Base-by-base conservation (phyloP, 345 rosid species). In the Hibiscus syriacus region DNA sequence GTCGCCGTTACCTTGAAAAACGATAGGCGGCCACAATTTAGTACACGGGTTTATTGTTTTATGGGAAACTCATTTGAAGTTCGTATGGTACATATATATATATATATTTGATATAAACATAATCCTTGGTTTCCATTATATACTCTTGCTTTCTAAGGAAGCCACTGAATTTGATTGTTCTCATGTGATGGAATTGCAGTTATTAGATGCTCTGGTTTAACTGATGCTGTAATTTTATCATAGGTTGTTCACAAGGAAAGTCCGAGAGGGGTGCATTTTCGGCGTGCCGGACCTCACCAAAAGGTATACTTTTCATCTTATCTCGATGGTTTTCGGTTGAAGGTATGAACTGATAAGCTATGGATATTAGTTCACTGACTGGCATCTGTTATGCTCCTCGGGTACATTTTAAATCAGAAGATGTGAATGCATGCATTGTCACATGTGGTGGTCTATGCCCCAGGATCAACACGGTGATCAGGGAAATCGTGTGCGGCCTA, bases 361-460 rank as follows among this genome's bases (percentile, higher is more conserved):
- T 64, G 48, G 66, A 43, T 43, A 34, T 38, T 36, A 38, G 1
- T 0, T 13, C 52, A 69, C 19, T 72, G 48, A 74, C 26, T 30
- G 20, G 58, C 27, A 2, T 50, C 32, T 73, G 61, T 32, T 58
- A 20, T 69, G 53, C 59, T 70, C 19, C 63, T 57, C 76, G 88
- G 98, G 84, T 90, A 56, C 85, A 81, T 66, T 90, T 90, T 60
- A 76, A 86, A 49, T 62, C 96, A 0, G 88, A 83, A 57, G 96
- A 93, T 75, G 98, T 88, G 57, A 83, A 83, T 41, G 96, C 98
- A 14, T 90, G 94, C 73, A 90, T 89, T 39, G 97, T 90, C 68
- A 90, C 98, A 9, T 93, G 97, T 53, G 98, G 98, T 26, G 98
- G 97, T 70, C 84, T 93, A 34, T 90, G 98, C 70, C 98, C 96